Conservation (phyloP, 768 basidiomycete species). For the Tricholoma sp. region DNA sequence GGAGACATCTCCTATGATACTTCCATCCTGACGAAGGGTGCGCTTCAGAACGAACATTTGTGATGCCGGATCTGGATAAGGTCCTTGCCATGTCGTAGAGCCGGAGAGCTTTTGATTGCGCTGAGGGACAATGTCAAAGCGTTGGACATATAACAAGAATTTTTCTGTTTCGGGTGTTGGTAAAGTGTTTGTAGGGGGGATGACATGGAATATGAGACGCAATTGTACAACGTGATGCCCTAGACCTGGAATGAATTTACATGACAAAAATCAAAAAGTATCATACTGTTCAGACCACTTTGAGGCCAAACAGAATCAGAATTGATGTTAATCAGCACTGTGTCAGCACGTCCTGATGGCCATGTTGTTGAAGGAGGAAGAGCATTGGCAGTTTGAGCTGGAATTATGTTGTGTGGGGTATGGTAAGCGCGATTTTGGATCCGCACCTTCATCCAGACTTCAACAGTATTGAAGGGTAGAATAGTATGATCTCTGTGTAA, state of each 20-base stretch:
- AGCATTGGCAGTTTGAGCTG: too few relatives aligned
- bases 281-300: not conserved
- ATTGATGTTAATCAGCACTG: too few relatives aligned
- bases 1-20: not conserved
- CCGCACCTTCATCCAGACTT: not conserved
- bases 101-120: not conserved
- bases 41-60: not conserved
- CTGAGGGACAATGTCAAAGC: not conserved
- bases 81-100: not conserved
- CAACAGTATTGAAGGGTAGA: not conserved
- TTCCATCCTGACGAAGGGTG: not conserved
- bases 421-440: not conserved
- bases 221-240: not conserved
- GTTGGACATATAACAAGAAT: not conserved
- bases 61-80: not conserved
- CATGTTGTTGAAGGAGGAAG: too few relatives aligned
- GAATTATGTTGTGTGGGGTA: not conserved
- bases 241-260: not conserved
- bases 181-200: not conserved
- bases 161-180: not conserved
- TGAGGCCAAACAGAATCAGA: too few relatives aligned
- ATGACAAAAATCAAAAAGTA: not conserved
- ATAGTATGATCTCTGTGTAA: not conserved
- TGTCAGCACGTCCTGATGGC: too few relatives aligned
- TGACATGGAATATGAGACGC: not conserved